Conservation (phyloP, 1,284 basidiomycete species). For the Trametes polyzona region DNA sequence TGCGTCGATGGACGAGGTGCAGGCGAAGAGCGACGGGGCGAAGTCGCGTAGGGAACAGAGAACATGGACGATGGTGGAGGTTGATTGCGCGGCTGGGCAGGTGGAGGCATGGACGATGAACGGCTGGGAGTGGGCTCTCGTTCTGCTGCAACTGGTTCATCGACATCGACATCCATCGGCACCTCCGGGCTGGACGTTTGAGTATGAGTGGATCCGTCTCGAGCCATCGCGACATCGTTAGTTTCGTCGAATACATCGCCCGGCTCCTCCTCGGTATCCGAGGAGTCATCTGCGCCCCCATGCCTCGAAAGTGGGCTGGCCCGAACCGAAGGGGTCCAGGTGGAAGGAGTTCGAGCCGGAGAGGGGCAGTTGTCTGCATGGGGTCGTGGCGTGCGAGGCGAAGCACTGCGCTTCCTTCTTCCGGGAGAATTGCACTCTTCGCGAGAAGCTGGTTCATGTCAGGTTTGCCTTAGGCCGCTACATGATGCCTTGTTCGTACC, state of each 20-base stretch:
- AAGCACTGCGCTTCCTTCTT: too few relatives aligned
- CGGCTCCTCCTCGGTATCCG: constrained; percentile 15
- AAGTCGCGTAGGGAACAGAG: constrained; percentile 10
- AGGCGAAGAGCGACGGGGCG: background rate
- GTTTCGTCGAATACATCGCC: background rate
- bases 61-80: constrained; percentile 2
- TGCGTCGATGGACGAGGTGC: background rate
- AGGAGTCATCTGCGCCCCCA: background rate
- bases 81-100: constrained; percentile 4
- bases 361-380: background rate
- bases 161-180: background rate
- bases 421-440: too few relatives aligned
- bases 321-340: constrained; percentile 19
- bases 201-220: background rate
- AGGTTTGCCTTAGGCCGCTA: too few relatives aligned
- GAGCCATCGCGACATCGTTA: background rate
- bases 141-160: background rate
- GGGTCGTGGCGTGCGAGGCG: too few relatives aligned
- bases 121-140: background rate
- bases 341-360: constrained; percentile 15
- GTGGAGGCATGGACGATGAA: constrained; percentile 6
- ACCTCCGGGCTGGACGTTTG: background rate
- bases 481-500: too few relatives aligned
- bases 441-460: too few relatives aligned
- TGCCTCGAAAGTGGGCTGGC: constrained; percentile 1